Conservation (phyloP, 441 rosid species). For the Croton setiger region DNA sequence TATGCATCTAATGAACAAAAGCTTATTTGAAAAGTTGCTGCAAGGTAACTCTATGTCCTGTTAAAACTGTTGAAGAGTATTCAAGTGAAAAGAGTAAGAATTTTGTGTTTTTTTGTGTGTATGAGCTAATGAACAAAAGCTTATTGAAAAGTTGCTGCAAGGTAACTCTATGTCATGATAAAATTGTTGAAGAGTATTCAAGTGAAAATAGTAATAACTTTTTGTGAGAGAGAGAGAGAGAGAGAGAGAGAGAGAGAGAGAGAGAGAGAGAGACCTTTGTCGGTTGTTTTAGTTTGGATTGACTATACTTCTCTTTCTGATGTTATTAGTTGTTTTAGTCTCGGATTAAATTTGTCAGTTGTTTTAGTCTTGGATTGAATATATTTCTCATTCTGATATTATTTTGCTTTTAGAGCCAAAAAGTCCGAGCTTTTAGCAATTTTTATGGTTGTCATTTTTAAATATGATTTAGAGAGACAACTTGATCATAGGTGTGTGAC, state of each 20-base stretch:
- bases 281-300: not conserved
- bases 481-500: not conserved
- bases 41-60: too few species aligned
- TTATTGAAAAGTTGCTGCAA: not conserved
- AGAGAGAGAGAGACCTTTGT: too few species aligned
- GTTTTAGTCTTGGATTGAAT: not conserved
- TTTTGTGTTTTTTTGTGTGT: too few species aligned
- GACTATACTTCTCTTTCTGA: not conserved
- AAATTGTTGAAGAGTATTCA: not conserved
- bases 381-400: not conserved
- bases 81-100: not conserved
- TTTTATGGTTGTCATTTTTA: not conserved
- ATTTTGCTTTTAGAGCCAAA: not conserved
- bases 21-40: not conserved
- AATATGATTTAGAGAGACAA: not conserved
- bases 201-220: not conserved
- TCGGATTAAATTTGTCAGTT: not conserved
- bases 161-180: too few species aligned
- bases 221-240: not conserved
- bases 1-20: not conserved
- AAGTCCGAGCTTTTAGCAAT: not conserved
- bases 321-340: not conserved
- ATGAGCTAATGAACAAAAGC: not conserved
- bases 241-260: not conserved
- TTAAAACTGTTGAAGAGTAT: not conserved